phyloP scores from a whole-genome alignment of 768 basidiomycete species.

The Rhizopogon salebrosus region DNA sequence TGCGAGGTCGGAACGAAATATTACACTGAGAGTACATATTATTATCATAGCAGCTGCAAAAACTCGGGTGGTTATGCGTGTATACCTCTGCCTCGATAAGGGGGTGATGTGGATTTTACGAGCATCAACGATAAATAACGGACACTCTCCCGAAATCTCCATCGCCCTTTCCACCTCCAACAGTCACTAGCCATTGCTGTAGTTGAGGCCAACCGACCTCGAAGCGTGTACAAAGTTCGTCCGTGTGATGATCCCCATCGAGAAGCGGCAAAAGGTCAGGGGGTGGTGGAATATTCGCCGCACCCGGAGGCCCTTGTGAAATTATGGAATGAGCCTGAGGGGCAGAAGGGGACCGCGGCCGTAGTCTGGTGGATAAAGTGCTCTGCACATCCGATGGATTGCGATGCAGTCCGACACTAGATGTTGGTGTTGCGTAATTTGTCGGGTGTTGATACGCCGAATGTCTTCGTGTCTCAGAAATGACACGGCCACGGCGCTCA shows the following conservation, averaged over 20 bases:
- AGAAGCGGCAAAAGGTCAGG: slow-evolving; percentile 54
- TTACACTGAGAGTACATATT: too few species aligned
- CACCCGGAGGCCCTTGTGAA: slow-evolving; percentile 20
- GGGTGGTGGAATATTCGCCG: slow-evolving; percentile 32
- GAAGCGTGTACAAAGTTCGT: slow-evolving; percentile 82
- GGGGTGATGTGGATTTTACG: background rate
- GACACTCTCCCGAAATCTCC: slow-evolving; percentile 69
- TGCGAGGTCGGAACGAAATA: too few species aligned
- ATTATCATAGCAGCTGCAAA: too few species aligned
- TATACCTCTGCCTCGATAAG: background rate
- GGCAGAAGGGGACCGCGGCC: slow-evolving; percentile 56
- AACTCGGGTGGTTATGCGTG: too few species aligned
- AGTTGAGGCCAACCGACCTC: slow-evolving; percentile 81
- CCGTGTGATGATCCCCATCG: slow-evolving; percentile 89
- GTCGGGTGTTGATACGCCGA: slow-evolving; percentile 13
- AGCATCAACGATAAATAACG: slow-evolving; percentile 67
- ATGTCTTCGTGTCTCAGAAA: slow-evolving; percentile 25
- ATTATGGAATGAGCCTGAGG: slow-evolving; percentile 28
- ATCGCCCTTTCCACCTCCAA: slow-evolving; percentile 57
- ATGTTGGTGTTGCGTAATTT: background rate
- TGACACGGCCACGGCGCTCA: slow-evolving; percentile 21
- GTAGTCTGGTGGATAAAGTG: slow-evolving; percentile 12
- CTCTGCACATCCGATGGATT: background rate
- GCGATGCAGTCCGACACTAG: slow-evolving; percentile 10
- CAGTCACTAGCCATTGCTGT: slow-evolving; percentile 60